These are phyloP conservation scores for Linum usitatissimum DNA, from an alignment of 345 rosid genomes.

Conservation along the genomic window DNA sequence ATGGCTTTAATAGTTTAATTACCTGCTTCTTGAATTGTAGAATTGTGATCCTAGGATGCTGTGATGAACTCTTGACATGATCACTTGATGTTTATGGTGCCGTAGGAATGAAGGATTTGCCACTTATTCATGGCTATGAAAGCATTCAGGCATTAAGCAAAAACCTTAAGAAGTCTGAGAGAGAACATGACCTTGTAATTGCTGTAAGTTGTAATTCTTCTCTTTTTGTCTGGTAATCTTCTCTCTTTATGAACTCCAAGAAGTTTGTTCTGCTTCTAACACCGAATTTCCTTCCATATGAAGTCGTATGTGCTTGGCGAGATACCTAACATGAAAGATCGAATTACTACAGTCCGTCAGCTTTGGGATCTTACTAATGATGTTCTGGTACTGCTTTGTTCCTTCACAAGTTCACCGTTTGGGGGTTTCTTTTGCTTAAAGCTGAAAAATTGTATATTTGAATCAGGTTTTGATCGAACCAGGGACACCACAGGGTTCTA, in stretches of 20 bases:
- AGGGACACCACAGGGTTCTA: slow-evolving; percentile 91
- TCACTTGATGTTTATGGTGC: slow-evolving; percentile 8
- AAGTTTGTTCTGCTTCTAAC: slow-evolving; percentile 9
- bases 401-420: not conserved
- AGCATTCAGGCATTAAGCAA: slow-evolving; percentile 64
- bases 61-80: slow-evolving; percentile 9
- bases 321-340: slow-evolving; percentile 84
- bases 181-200: slow-evolving; percentile 89
- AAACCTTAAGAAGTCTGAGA: slow-evolving; percentile 42
- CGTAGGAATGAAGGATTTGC: slow-evolving; percentile 62
- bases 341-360: slow-evolving; percentile 74
- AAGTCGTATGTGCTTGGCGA: slow-evolving; percentile 97
- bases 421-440: not conserved
- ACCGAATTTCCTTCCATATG: slow-evolving; percentile 15
- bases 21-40: not conserved
- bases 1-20: not conserved
- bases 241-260: slow-evolving; percentile 6
- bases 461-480: slow-evolving; percentile 86
- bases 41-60: not conserved
- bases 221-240: not conserved
- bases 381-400: slow-evolving; percentile 53
- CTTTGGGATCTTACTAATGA: slow-evolving; percentile 95
- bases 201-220: slow-evolving; percentile 53
- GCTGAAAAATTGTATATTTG: slow-evolving; percentile 2
- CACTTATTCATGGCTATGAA: slow-evolving; percentile 64